Percentiles rank a stretch among this genome's conserved stretches.
Conservation (phyloP, 352 stramenopile species). For the Globisporangium lucens region DNA sequence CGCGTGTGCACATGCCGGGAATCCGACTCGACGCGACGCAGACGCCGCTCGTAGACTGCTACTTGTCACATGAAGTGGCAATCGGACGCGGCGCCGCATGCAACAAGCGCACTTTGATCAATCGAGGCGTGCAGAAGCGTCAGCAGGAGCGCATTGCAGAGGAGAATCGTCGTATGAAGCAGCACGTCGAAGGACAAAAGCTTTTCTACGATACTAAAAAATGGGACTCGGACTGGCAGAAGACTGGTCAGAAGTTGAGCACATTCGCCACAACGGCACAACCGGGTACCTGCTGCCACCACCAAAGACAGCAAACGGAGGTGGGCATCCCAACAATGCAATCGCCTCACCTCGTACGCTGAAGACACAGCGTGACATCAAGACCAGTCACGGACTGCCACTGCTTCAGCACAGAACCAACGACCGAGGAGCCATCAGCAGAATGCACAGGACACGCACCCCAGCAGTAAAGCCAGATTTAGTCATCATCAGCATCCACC, state of each 20-base stretch:
- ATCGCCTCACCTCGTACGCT: conserved; percentile 1
- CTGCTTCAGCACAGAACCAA: conserved; percentile 8
- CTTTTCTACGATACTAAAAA: conserved; percentile 68
- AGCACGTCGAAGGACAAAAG: conserved; percentile 52
- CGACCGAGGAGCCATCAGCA: neutral
- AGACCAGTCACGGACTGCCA: conserved; percentile 16
- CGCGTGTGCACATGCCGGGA: conserved; percentile 61
- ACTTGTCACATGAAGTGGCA: conserved; percentile 61
- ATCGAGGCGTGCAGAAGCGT: conserved; percentile 46
- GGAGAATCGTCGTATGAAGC: conserved; percentile 62
- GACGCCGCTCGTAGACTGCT: conserved; percentile 71
- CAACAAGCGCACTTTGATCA: conserved; percentile 65
- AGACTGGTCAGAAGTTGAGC: conserved; percentile 45
- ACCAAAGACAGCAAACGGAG: conserved; percentile 20
- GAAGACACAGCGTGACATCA: conserved; percentile 10
- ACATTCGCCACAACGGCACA: conserved; percentile 64
- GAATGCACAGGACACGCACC: neutral
- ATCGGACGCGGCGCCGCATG: conserved; percentile 63
- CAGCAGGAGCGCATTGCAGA: conserved; percentile 52
- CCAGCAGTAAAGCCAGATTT: neutral
- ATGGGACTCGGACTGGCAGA: conserved; percentile 73
- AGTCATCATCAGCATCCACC: neutral
- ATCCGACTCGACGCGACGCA: conserved; percentile 65
- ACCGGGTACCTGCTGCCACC: conserved; percentile 61
- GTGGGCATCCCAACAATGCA: neutral